These are phyloP conservation scores for Ophiostoma novo-ulmi DNA, from an alignment of 2,329 filamentous ascomycete genomes.

Conservation along the genomic window DNA sequence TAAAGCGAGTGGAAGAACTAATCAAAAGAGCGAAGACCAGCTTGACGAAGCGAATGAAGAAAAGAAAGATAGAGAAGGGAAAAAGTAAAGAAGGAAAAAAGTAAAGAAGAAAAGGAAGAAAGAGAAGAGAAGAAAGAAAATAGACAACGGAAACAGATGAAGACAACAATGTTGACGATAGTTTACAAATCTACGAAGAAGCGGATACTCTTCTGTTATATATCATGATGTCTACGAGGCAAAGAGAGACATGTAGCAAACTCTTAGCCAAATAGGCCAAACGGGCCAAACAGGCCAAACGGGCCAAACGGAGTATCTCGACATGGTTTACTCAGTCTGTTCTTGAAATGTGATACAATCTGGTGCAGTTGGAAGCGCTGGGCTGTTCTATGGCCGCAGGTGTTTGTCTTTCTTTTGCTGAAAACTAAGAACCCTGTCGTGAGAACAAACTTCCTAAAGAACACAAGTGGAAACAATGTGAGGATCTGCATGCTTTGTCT, in stretches of 20 bases:
- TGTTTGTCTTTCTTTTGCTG: background rate
- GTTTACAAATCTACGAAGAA: background rate
- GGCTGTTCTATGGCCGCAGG: background rate
- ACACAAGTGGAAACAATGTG: background rate
- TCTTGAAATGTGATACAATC: background rate
- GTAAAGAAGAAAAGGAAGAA: background rate
- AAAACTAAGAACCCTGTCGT: background rate
- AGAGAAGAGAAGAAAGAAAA: background rate
- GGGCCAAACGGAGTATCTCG: background rate
- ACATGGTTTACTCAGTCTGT: background rate
- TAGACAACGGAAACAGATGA: background rate
- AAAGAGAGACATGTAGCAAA: background rate
- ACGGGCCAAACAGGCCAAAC: too few relatives aligned
- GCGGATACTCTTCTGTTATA: background rate
- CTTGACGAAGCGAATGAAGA: background rate
- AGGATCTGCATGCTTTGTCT: background rate
- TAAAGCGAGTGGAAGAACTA: slow-evolving; percentile 22
- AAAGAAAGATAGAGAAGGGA: background rate
- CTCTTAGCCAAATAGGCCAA: background rate
- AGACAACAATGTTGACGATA: background rate
- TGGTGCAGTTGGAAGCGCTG: background rate
- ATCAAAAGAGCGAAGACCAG: slow-evolving; percentile 19
- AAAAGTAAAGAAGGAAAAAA: background rate
- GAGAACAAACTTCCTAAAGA: background rate
- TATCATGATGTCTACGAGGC: background rate